Evolutionary conservation across 2,329 filamentous ascomycete genomes (phyloP), one percentile per base, ranked within the genome.

Genomic region (Pleoardoris graminearum): DNA sequence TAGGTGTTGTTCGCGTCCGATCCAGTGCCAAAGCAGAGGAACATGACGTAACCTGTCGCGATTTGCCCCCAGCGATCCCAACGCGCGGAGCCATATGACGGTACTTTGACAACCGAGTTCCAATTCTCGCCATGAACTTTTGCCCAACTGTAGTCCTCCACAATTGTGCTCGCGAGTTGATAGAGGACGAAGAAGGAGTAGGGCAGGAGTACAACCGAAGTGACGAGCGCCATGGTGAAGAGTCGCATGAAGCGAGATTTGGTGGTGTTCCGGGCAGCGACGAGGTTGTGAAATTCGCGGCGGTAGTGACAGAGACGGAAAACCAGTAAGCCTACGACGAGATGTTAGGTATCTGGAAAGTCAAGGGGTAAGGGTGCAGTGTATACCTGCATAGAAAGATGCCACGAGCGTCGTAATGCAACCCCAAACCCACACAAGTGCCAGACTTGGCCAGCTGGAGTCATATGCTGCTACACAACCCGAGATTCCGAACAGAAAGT

Each of bases 21-120:
- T 25, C 85, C 86, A 14, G 85, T 79, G 7, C 86, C 86, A 58
- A 88, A 88, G 61, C 86, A 82, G n/a, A 81, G 47, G 63, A 88
- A 88, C 11, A 84, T 70, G 22, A 85, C 52, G 53, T 82, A 78
- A 0, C 81, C 82, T 3, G 79, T 74, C 0, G 65, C 76, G 8
- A 87, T 72, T 41, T 81, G 78, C 17, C 82, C 75, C 82, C 83
- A 89, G 25, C 80, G 78, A 62, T 86, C 82, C 53, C 80, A 80
- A 37, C 75, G 67, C 33, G 82, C 72, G 1, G 57, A 8, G 30
- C 81, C 78, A 35, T 71, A 32, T 19, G 77, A 73, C 2, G 79
- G 77, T 2, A 80, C 65, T 53, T 78, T 79, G 23, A 76, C 55
- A 54, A 86, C 80, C 1, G 62, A 64, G 39, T 75, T 65, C 80